phyloP scores from a whole-genome alignment of 2,329 filamentous ascomycete genomes.

The Aspergillus ochraceoroseus region DNA sequence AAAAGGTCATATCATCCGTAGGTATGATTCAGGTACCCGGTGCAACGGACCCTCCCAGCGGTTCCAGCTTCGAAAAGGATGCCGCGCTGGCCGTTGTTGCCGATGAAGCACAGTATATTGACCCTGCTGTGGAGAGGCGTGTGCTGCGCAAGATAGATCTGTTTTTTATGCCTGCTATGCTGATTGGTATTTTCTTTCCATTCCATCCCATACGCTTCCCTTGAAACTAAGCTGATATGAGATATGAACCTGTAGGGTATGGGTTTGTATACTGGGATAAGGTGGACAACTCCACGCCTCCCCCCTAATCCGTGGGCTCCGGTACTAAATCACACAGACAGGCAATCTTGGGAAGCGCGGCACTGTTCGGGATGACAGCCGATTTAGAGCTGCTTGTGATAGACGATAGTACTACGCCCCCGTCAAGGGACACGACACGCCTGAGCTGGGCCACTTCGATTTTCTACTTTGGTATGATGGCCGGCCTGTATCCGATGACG shows the following conservation, averaged over 20 bases:
- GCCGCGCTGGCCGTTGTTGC: neutral
- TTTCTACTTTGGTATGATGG: conserved; percentile 77
- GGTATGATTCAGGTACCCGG: too few relatives aligned
- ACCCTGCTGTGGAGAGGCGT: conserved; percentile 11
- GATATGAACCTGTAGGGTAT: conserved; percentile 41
- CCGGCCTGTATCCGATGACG: conserved; percentile 67
- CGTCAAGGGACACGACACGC: conserved; percentile 60
- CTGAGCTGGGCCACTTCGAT: conserved; percentile 70
- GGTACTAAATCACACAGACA: neutral
- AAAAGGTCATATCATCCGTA: too few relatives aligned
- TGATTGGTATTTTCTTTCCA: conserved; percentile 40
- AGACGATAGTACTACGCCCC: conserved; percentile 49
- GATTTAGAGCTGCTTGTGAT: conserved; percentile 59
- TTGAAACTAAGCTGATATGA: too few relatives aligned
- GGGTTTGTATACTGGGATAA: conserved; percentile 69
- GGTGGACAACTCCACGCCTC: conserved; percentile 29
- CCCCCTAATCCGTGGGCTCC: neutral
- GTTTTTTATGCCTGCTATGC: conserved; percentile 15
- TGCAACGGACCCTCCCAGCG: too few relatives aligned
- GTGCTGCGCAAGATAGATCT: conserved; percentile 15
- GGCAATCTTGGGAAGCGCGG: conserved; percentile 68
- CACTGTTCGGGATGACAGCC: conserved; percentile 69
- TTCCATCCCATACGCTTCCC: too few relatives aligned
- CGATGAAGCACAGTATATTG: conserved; percentile 12
- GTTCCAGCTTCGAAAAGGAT: too few relatives aligned